Evolutionary conservation across 352 stramenopile species (phyloP).

Genomic region (Pilasporangium apinafurcum): DNA sequence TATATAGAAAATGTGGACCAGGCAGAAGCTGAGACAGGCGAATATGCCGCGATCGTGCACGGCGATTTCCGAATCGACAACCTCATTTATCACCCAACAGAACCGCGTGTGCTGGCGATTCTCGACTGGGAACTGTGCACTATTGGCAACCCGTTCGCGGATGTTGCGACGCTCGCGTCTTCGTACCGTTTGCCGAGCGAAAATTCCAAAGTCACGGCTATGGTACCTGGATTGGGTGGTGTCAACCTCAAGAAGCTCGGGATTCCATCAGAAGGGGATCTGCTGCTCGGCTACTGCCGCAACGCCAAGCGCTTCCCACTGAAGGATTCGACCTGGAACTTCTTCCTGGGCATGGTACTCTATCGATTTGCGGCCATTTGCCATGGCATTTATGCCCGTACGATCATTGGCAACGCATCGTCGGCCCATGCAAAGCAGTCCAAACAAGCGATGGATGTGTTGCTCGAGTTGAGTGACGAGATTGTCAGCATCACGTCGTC

Average conservation of each 20-base stretch:
- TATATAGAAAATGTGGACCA: conserved; percentile 21
- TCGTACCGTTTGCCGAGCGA: conserved; percentile 39
- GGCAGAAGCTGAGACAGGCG: conserved; percentile 37
- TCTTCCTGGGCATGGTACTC: conserved; percentile 64
- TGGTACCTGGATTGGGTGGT: conserved; percentile 42
- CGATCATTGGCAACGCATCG: conserved; percentile 71
- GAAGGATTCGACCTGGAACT: conserved; percentile 52
- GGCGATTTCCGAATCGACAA: conserved; percentile 88
- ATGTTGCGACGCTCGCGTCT: conserved; percentile 66
- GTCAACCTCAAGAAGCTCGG: conserved; percentile 42
- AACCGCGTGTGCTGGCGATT: conserved; percentile 74
- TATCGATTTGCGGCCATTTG: conserved; percentile 79
- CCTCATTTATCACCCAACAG: conserved; percentile 79
- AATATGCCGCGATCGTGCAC: conserved; percentile 55
- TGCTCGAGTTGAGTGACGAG: conserved; percentile 36
- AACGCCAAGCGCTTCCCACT: conserved; percentile 44
- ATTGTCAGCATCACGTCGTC: conserved; percentile 24
- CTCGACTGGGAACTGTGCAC: conserved; percentile 88
- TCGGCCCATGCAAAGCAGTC: conserved; percentile 63
- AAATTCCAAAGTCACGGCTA: conserved; percentile 32
- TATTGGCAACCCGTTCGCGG: conserved; percentile 77
- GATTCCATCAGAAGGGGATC: conserved; percentile 54
- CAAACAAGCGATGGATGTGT: conserved; percentile 59
- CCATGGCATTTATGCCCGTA: conserved; percentile 74
- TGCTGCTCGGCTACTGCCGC: conserved; percentile 56